A percentile compares a stretch with the other conserved stretches of the same genome.
These are phyloP conservation scores for Myriosclerotinia duriaeana DNA, from an alignment of 2,329 filamentous ascomycete genomes.

Conservation along the genomic window DNA sequence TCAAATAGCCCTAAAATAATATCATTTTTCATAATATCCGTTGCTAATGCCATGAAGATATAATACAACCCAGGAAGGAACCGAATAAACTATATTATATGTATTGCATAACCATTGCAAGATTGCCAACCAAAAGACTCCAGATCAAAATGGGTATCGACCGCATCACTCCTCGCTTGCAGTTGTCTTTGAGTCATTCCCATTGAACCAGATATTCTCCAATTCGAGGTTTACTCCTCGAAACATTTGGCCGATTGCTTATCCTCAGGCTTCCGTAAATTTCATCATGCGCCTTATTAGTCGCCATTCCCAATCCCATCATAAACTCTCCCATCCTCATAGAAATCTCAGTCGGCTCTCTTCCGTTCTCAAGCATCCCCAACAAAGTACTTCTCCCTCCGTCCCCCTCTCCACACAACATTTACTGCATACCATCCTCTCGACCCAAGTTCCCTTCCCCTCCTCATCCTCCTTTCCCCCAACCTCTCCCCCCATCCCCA, in stretches of 20 bases:
- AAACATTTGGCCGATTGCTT: background rate
- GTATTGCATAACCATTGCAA: slow-evolving; percentile 6
- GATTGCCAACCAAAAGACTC: slow-evolving; percentile 13
- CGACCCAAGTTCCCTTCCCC: slow-evolving; percentile 5
- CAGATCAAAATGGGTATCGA: slow-evolving; percentile 18
- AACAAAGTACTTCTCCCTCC: slow-evolving; percentile 65
- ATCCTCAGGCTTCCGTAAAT: background rate
- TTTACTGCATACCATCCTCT: slow-evolving; percentile 59
- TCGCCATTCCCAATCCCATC: background rate
- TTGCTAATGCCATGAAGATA: background rate
- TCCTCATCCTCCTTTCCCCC: background rate
- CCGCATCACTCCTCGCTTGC: background rate
- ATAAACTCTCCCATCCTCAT: background rate
- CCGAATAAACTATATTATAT: slow-evolving; percentile 7
- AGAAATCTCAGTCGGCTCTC: slow-evolving; percentile 18
- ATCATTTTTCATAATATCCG: background rate
- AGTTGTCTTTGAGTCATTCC: background rate
- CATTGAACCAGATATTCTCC: background rate
- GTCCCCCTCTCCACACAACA: slow-evolving; percentile 66
- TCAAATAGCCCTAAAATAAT: background rate
- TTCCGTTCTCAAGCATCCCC: slow-evolving; percentile 54
- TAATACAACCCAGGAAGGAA: background rate
- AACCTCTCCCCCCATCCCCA: slow-evolving; percentile 22
- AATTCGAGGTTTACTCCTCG: background rate
- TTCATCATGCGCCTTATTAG: background rate